Evolutionary conservation across 306 rosid species (phyloP).

Genomic region (Medicago arabica): DNA sequence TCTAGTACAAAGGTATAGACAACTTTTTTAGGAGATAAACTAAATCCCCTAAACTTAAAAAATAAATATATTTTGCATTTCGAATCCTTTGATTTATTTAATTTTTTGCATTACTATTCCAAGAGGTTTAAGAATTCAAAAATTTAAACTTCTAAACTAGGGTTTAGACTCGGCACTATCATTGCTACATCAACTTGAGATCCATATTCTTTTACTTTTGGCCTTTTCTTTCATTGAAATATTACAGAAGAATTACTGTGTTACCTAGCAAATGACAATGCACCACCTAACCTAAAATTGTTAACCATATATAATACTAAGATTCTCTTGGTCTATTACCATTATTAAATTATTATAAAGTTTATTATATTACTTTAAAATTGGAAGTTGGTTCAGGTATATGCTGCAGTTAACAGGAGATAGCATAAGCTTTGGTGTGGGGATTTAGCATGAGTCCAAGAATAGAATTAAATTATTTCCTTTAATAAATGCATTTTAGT

Average conservation of each 20-base stretch:
- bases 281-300: conserved; percentile 38
- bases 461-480: conserved; percentile 7
- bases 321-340: conserved; percentile 31
- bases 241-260: background rate
- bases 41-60: too few relatives aligned
- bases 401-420: conserved; percentile 37
- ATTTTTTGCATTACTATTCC: too few relatives aligned
- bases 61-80: too few relatives aligned
- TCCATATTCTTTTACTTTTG: too few relatives aligned
- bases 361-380: conserved; percentile 21
- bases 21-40: too few relatives aligned
- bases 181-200: too few relatives aligned
- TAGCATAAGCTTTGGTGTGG: conserved; percentile 21
- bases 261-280: conserved; percentile 19
- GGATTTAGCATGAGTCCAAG: conserved; percentile 38
- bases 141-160: too few relatives aligned
- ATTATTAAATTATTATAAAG: conserved; percentile 7
- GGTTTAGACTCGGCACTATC: too few relatives aligned
- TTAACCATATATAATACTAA: conserved; percentile 24
- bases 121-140: too few relatives aligned
- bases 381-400: conserved; percentile 41
- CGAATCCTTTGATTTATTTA: too few relatives aligned
- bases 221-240: too few relatives aligned
- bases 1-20: too few relatives aligned
- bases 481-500: conserved; percentile 3